Conservation (phyloP, 345 rosid species). For the Euphorbia peplus region DNA sequence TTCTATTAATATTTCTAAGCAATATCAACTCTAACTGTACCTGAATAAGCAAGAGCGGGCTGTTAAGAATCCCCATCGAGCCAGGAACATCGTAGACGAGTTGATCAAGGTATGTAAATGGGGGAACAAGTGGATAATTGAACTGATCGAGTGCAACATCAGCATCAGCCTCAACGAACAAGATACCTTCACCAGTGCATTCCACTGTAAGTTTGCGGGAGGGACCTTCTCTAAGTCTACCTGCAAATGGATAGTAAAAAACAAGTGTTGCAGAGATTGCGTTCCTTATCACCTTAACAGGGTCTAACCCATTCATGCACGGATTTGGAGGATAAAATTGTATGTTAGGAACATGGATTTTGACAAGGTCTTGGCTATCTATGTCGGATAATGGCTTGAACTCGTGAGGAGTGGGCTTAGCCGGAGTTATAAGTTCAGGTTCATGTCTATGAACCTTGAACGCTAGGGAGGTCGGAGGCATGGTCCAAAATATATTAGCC, state of each 20-base stretch:
- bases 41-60: slow-evolving; percentile 22
- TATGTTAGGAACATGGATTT: slow-evolving; percentile 13
- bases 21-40: too few relatives aligned
- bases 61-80: slow-evolving; percentile 8
- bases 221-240: slow-evolving; percentile 25
- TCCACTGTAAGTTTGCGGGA: slow-evolving; percentile 23
- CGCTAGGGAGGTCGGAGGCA: not conserved
- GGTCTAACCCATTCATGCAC: slow-evolving; percentile 21
- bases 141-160: slow-evolving; percentile 12
- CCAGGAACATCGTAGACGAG: slow-evolving; percentile 26
- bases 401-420: slow-evolving; percentile 24
- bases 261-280: slow-evolving; percentile 17
- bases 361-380: slow-evolving; percentile 21
- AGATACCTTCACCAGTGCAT: slow-evolving; percentile 23
- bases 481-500: too few relatives aligned
- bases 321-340: slow-evolving; percentile 2
- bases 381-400: slow-evolving; percentile 21
- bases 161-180: slow-evolving; percentile 26
- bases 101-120: slow-evolving; percentile 18
- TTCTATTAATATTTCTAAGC: too few relatives aligned
- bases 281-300: slow-evolving; percentile 11
- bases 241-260: slow-evolving; percentile 24
- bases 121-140: slow-evolving; percentile 19
- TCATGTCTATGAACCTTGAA: slow-evolving; percentile 22
- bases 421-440: slow-evolving; percentile 22